Percentiles rank a stretch among this genome's conserved stretches.
Conservation (phyloP, 108 stramenopile species). For the Seminavis robusta region DNA sequence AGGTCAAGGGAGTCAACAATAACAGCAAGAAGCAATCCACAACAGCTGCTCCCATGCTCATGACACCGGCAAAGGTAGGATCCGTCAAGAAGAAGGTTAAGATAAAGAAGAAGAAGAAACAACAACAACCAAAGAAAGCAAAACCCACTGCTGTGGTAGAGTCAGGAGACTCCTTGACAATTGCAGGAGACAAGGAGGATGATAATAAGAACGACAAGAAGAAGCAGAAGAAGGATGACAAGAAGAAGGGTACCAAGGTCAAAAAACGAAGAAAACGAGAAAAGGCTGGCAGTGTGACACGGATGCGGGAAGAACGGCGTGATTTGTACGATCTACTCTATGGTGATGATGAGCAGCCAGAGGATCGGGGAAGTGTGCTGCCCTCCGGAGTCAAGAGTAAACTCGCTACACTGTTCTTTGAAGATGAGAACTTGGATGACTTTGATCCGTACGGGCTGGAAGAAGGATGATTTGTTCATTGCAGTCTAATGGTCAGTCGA, state of each 20-base stretch:
- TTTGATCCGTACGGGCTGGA: slow-evolving; percentile 78
- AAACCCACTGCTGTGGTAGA: neutral
- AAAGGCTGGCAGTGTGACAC: slow-evolving; percentile 55
- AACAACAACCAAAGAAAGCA: slow-evolving; percentile 6
- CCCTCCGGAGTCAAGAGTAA: neutral
- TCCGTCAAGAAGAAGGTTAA: slow-evolving; percentile 4
- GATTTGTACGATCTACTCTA: slow-evolving; percentile 83
- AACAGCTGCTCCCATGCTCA: neutral
- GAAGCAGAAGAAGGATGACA: slow-evolving; percentile 4
- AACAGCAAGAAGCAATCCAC: neutral
- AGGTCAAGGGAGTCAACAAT: neutral
- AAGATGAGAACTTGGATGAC: slow-evolving; percentile 65
- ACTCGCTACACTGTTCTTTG: slow-evolving; percentile 18
- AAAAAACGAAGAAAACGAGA: slow-evolving; percentile 32
- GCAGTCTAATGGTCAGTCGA: too few relatives aligned
- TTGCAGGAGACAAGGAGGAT: neutral
- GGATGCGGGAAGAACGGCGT: slow-evolving; percentile 69
- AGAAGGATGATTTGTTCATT: too few relatives aligned
- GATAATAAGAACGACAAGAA: neutral
- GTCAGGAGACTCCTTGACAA: neutral
- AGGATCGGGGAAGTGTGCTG: too few relatives aligned
- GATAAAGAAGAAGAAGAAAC: neutral
- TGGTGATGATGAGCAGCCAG: slow-evolving; percentile 70
- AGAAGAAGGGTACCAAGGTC: slow-evolving; percentile 12
- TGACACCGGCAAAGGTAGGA: neutral